Evolutionary conservation across 768 basidiomycete species (phyloP), one percentile per base, ranked within the genome.

Genomic region (Rhizopogon sp.): DNA sequence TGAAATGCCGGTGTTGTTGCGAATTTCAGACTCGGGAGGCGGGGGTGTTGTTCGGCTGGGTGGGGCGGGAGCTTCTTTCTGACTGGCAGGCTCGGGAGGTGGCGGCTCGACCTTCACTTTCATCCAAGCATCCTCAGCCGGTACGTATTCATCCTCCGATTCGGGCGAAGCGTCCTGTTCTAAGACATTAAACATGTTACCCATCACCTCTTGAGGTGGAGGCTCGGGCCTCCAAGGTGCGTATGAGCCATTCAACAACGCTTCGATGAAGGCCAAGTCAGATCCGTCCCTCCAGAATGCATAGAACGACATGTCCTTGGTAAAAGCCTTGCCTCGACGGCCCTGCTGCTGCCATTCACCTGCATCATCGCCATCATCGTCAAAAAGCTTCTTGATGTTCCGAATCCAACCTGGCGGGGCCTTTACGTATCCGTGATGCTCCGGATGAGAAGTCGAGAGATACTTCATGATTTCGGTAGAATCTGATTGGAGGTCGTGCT

Each of bases 341-440:
- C 74, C 73, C 20, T 67, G 69, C 5, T 8, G 65, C 35, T 71
- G 59, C 78, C 80, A 80, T 17, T 55, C 50, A 16, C 39, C 63
- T 37, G 64, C 62, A 2, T 51, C 22, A 25, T 58, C 62, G 8
- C 60, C 53, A 3, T 62, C 61, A 1, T 56, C 17, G n/a, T 57
- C 61, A 7, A 53, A 56, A 8, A 70, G 61, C 3, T 45, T 10
- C 44, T 56, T 70, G 50, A 63, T 52, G 2, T 53, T 43, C 3
- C 1, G n/a, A 31, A 86, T 72, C 83, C 82, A 84, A 4, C 28
- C 53, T 0, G 84, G 83, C 0, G 81, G 80, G 0, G 58, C 41
- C 2, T 39, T n/a, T 22, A 90, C 55, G 20, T 65, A 62, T 16
- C 74, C 72, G 22, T 68, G 68, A 14, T 84, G 80, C 22, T 80